phyloP scores from a whole-genome alignment of 1,284 basidiomycete genomes.

The Takashimella tepidaria region DNA sequence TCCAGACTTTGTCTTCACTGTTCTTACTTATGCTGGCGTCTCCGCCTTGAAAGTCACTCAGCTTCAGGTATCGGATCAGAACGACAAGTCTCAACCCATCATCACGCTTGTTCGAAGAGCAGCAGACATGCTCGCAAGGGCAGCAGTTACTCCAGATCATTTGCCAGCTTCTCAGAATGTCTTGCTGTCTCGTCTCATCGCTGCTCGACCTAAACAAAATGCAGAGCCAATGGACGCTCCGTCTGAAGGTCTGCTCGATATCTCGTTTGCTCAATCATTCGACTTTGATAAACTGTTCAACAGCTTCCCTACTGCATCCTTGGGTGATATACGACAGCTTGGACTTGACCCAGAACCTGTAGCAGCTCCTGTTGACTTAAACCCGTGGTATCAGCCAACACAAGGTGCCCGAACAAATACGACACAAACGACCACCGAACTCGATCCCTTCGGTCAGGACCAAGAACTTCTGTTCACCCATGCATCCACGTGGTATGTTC shows the following conservation, averaged over 20 bases:
- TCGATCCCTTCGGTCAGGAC: neutral
- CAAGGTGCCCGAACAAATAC: neutral
- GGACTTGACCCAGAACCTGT: neutral
- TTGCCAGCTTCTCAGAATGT: constrained; percentile 21
- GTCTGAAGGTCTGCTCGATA: neutral
- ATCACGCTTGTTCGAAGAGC: constrained; percentile 13
- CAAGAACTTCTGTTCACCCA: neutral
- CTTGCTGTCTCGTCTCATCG: constrained; percentile 16
- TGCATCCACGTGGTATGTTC: neutral
- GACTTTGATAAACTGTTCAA: neutral
- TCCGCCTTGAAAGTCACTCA: constrained; percentile 22
- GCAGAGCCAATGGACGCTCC: neutral
- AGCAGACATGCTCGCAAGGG: constrained; percentile 25
- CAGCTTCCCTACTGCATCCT: neutral
- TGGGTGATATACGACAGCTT: neutral
- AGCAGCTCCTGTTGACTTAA: neutral
- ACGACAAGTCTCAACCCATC: constrained; percentile 2
- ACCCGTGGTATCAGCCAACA: neutral
- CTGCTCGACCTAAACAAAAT: neutral
- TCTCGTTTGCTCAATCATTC: neutral
- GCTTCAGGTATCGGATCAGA: constrained; percentile 1
- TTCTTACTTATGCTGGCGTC: constrained; percentile 30
- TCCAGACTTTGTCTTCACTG: constrained; percentile 30
- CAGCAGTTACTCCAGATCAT: constrained; percentile 21
- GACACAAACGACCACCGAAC: neutral